Conservation (phyloP, 169 alveolate genomes). For the Plasmodium gonderi region DNA sequence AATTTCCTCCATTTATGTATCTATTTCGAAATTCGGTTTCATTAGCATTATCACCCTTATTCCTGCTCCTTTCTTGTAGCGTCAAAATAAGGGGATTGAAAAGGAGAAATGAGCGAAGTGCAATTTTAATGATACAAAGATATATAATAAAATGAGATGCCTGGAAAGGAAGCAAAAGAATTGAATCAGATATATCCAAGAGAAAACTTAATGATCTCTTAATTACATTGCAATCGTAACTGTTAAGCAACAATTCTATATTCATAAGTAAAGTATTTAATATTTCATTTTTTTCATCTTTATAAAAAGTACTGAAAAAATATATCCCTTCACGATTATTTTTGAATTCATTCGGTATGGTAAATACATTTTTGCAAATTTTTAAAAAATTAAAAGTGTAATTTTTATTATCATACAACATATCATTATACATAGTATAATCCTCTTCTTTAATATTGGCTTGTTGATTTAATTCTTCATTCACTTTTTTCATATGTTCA, state of each 20-base stretch:
- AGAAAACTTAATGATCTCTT: conserved; percentile 10
- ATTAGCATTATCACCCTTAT: background rate
- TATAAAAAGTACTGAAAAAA: conserved; percentile 9
- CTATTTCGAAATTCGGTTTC: background rate
- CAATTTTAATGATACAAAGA: conserved; percentile 15
- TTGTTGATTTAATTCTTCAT: background rate
- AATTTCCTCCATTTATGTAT: background rate
- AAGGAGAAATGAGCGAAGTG: conserved; percentile 4
- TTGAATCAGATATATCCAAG: conserved; percentile 25
- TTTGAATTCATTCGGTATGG: conserved; percentile 31
- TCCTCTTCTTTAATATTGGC: conserved; percentile 35
- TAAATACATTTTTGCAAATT: conserved; percentile 44
- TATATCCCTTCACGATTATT: background rate
- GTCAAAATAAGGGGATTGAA: conserved; percentile 19
- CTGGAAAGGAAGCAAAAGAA: conserved; percentile 6
- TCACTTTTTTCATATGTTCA: conserved; percentile 35
- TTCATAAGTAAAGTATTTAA: background rate
- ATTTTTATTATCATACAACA: conserved; percentile 9
- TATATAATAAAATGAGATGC: background rate
- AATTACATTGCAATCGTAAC: conserved; percentile 34
- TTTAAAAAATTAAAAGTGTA: conserved; percentile 31
- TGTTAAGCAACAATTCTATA: conserved; percentile 8
- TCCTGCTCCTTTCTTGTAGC: background rate
- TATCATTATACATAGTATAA: conserved; percentile 25
- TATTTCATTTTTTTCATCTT: background rate